Conservation (phyloP, 202 grass and related monocot genomes). For the Thinopyrum obtusiflorum region DNA sequence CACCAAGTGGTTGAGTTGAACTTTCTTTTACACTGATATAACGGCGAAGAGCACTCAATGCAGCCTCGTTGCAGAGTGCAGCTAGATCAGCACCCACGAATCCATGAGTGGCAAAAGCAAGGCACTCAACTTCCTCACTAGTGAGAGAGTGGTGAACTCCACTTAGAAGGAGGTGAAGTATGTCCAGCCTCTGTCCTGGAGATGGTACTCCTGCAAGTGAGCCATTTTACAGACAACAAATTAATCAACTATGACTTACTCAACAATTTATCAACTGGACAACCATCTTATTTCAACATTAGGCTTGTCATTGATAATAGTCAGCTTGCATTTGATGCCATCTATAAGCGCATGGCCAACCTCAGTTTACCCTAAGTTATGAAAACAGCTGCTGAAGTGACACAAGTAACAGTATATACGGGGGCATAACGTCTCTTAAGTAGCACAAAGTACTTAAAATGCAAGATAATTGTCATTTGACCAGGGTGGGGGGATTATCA, state of each 20-base stretch:
- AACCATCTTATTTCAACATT: conserved; percentile 15
- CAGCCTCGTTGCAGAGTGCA: conserved; percentile 85
- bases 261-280: neutral
- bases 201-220: conserved; percentile 80
- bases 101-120: conserved; percentile 77
- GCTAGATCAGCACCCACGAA: conserved; percentile 97
- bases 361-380: neutral
- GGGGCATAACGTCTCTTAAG: conserved; percentile 20
- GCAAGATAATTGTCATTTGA: neutral
- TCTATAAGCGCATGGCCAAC: neutral
- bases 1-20: conserved; percentile 15
- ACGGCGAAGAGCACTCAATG: conserved; percentile 58
- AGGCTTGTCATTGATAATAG: neutral
- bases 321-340: conserved; percentile 4
- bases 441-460: neutral
- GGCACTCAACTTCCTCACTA: conserved; percentile 41
- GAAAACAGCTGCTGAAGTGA: neutral
- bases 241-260: neutral
- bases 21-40: conserved; percentile 60
- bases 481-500: neutral
- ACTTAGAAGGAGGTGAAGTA: conserved; percentile 62
- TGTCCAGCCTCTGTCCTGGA: conserved; percentile 74
- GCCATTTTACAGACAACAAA: conserved; percentile 6
- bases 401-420: neutral
- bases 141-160: conserved; percentile 64